Evolutionary conservation across 208 protist genomes (phyloP), one percentile per base, ranked within the genome.

Genomic region (Zelonia costaricensis): DNA sequence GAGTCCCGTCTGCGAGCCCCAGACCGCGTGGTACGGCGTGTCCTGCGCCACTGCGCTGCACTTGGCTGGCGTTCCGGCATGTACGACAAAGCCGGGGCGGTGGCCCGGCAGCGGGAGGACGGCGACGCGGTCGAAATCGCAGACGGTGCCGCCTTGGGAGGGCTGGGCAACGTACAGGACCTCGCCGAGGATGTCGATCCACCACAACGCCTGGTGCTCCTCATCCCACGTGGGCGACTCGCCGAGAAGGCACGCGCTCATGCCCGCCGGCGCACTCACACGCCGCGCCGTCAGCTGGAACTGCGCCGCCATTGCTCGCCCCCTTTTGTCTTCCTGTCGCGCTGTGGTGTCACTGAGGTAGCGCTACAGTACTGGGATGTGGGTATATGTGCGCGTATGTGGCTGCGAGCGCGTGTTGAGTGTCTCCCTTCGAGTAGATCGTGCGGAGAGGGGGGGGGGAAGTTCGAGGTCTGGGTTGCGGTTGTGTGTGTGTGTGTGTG

Each of bases 141-240:
- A 8, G 4, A 40, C 25, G 45, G 38, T 53, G 42, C 16, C n/a
- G 36, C 48, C 44, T 4, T 35, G 22, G 8, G 47, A 31, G 4
- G 64, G 40, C 25, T 69, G 62, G 12, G 28, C 71, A 13, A 77
- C 51, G 46, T 58, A 72, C 1, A 77, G 49, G 23, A 51, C 42
- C 23, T 67, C 45, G 4, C 58, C 63, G 16, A 64, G 7, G 28
- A 62, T 60, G 58, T 77, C 71, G 12, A 72, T 56, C 71, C 71
- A 77, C 71, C 71, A 77, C 12, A 77, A 20, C 28, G 52, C 40
- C 9, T 53, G 38, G 52, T 62, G 59, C 38, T 48, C 46, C 20
- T 72, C 62, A n/a, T 77, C 71, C 64, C 71, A 77, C 13, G 56
- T 39, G 1, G 71, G 71, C 6, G 57, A 77, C 36, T 62, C 64